Evolutionary conservation across 208 protist species (phyloP), one percentile per base, ranked within the genome.

Genomic region (Crithidia sp.): DNA sequence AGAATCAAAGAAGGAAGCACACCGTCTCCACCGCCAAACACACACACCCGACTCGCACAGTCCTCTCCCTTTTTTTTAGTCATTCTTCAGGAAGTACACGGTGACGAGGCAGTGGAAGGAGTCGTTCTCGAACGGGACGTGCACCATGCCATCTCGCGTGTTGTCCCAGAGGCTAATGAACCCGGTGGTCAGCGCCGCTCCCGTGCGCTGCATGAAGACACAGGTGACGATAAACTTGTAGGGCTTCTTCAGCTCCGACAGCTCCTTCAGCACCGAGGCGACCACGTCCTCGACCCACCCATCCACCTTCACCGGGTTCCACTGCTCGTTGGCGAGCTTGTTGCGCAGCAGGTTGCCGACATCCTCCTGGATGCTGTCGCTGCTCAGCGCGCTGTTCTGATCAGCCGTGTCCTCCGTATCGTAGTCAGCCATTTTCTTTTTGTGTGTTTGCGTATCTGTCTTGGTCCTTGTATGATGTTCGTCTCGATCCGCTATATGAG

Each of bases 161-260:
- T 96, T 96, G 81, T 98, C 96, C 95, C 96, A 98, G 37, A 94
- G 83, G 74, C 86, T 92, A 75, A 88, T 94, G 66, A 95, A 96
- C 3, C 94, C 89, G 28, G 85, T 92, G 28, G 96, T 90, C 37
- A 98, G 70, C 6, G 93, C 89, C 4, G 95, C 94, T 2, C 96
- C 96, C 16, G 92, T 97, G 10, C 89, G 89, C 82, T 98, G 95
- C 89, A 96, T 97, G 9, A 98, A 82, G 10, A 94, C 80, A 66
- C 86, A 94, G 49, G 87, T 94, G 19, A 97, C 93, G 28, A 97
- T 73, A 59, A 92, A 98, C 74, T 98, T 98, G 85, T 96, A 98
- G 7, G 95, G 95, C 68, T 97, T 98, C 67, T 96, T 95, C 67
- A 96, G 66, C 52, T 97, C 93, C 8, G 91, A 84, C 40, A 97